Percentiles rank a stretch among this genome's conserved stretches.
phyloP scores from a whole-genome alignment of 2,329 filamentous ascomycete species.

The Massarina eburnea region DNA sequence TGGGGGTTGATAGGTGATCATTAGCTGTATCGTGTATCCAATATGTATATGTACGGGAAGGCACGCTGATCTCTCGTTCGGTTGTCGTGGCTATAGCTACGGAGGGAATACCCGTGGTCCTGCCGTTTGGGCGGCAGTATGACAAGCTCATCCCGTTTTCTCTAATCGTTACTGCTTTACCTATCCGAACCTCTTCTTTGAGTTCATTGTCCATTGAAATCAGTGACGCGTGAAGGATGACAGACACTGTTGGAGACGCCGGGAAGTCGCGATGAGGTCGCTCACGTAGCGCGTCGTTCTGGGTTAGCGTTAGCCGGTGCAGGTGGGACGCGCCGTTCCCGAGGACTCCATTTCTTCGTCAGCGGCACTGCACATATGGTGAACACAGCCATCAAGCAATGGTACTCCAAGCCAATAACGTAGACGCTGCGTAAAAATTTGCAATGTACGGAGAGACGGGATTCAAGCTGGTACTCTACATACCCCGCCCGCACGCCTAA shows the following conservation, averaged over 20 bases:
- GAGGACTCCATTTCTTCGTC: background rate
- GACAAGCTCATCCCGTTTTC: slow-evolving; percentile 6
- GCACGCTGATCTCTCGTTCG: background rate
- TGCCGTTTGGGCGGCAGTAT: slow-evolving; percentile 10
- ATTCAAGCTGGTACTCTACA: slow-evolving; percentile 70
- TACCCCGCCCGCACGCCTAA: background rate
- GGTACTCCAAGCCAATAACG: background rate
- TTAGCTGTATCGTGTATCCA: slow-evolving; percentile 11
- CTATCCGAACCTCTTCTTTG: no score
- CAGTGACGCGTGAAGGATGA: no score
- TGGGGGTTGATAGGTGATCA: slow-evolving; percentile 43
- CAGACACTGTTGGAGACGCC: no score
- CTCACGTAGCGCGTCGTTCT: background rate
- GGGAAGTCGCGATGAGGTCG: no score
- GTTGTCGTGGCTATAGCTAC: background rate
- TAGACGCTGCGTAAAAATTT: background rate
- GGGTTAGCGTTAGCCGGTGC: background rate
- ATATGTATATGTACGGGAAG: background rate
- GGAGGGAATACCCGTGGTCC: slow-evolving; percentile 14
- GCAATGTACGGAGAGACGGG: slow-evolving; percentile 85
- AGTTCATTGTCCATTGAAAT: no score
- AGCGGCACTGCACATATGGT: no score
- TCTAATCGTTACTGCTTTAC: background rate
- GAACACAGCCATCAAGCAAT: background rate
- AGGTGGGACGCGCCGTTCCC: background rate